Base-by-base conservation (phyloP, 352 stramenopile species). In the Lagenidium giganteum region DNA sequence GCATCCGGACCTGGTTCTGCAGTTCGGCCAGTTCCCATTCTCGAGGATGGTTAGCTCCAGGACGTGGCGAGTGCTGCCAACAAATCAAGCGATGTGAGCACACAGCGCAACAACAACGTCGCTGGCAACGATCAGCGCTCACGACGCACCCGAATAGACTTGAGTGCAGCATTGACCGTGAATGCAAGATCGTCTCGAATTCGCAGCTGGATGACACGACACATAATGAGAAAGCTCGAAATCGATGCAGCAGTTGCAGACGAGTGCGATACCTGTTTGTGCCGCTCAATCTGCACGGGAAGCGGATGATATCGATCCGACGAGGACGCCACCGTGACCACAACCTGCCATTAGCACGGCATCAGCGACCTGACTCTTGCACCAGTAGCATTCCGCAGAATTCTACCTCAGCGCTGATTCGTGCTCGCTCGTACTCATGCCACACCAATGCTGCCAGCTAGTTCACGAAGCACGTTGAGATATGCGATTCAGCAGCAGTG, bases 231-330 rank as follows among this genome's bases (percentile, higher is more conserved):
- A 7, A 46, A 24, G 16, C 11, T 25, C 13, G 24, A 11, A 50
- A 30, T 7, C 21, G 37, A 24, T 25, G 11, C 20, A 32, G 23
- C 9, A 23, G 26, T n/a, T 35, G 42, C 1, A 12, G 11, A n/a
- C n/a, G n/a, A n/a, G n/a, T n/a, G n/a, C n/a, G n/a, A n/a, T 54
- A 84, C 71, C 62, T 85, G 70, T 36, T 87, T 87, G 57, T 83
- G 70, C 14, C 70, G 71, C 13, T 87, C 71, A 17, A 85, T 85
- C 46, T 85, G 75, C 6, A 61, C 57, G 26, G 71, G 69, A 5
- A 81, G 51, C 2, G 57, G 51, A 38, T 83, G 57, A 38, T 65
- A 54, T n/a, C 74, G 58, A 36, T 86, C 67, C 1, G 69, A 81
- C 20, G 59, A 72, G n/a, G 51, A 57, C 8, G 61, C 75, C 23